Conservation (phyloP, 345 rosid genomes). For the Moricandia arvensis region DNA sequence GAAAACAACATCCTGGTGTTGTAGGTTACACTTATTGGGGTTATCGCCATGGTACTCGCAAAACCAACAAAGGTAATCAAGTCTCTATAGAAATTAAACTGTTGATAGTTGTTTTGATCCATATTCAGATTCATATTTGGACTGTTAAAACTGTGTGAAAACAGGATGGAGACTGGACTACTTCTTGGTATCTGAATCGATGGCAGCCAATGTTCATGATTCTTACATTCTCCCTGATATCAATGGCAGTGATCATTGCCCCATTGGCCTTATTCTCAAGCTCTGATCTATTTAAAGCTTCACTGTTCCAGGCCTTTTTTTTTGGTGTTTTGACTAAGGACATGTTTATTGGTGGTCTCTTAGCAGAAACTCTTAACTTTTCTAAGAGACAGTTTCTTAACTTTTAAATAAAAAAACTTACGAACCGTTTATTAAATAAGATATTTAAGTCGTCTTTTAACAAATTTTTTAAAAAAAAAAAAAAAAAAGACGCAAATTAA, state of each 20-base stretch:
- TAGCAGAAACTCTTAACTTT: no score
- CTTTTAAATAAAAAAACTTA: no score
- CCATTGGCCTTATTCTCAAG: slow-evolving; percentile 74
- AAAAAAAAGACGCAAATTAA: no score
- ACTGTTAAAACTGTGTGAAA: slow-evolving; percentile 18
- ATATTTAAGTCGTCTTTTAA: no score
- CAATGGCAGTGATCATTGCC: slow-evolving; percentile 87
- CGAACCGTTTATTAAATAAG: no score
- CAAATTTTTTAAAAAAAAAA: no score
- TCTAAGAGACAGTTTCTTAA: no score
- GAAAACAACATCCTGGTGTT: slow-evolving; percentile 78
- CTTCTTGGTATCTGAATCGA: slow-evolving; percentile 82
- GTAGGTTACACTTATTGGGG: slow-evolving; percentile 97
- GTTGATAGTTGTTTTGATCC: slow-evolving; percentile 6
- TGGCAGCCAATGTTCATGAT: slow-evolving; percentile 73
- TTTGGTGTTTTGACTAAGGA: background rate
- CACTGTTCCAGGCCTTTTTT: background rate
- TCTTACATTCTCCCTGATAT: slow-evolving; percentile 87
- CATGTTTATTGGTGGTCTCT: no score
- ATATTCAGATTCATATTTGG: background rate
- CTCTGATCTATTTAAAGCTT: slow-evolving; percentile 36
- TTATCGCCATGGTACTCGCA: slow-evolving; percentile 76
- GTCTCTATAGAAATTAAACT: background rate
- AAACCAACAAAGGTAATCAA: slow-evolving; percentile 67
- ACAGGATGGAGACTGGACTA: slow-evolving; percentile 99